Conservation (phyloP, 2,329 filamentous ascomycete species). For the Fusarium sp. region DNA sequence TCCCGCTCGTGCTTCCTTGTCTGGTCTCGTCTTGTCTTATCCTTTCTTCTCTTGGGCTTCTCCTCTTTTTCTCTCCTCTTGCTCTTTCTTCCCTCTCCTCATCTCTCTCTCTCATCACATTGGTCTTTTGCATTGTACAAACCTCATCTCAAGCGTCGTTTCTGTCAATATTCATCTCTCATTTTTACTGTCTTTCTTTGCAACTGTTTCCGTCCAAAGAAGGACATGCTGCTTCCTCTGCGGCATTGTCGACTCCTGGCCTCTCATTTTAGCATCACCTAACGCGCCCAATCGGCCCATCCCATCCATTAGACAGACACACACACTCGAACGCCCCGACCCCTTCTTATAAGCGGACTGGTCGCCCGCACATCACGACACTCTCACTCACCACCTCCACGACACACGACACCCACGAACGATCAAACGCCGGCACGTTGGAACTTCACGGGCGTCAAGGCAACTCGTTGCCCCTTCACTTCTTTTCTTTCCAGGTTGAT, state of each 20-base stretch:
- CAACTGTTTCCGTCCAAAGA: conserved; percentile 23
- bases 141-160: conserved; percentile 33
- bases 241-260: conserved; percentile 41
- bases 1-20: neutral
- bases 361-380: conserved; percentile 6
- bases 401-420: conserved; percentile 24
- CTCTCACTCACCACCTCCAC: conserved; percentile 10
- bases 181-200: conserved; percentile 14
- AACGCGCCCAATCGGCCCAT: conserved; percentile 22
- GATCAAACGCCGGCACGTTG: conserved; percentile 39
- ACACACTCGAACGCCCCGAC: conserved; percentile 13
- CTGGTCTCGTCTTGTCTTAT: conserved; percentile 19
- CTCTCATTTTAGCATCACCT: conserved; percentile 42
- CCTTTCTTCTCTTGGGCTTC: conserved; percentile 31
- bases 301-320: neutral
- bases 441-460: conserved; percentile 36
- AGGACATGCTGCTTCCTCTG: conserved; percentile 42
- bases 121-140: conserved; percentile 27
- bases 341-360: conserved; percentile 16
- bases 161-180: conserved; percentile 21
- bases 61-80: conserved; percentile 31
- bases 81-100: conserved; percentile 12
- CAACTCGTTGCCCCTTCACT: conserved; percentile 38
- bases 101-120: conserved; percentile 27
- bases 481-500: conserved; percentile 60